Conservation (phyloP, 495 filamentous ascomycete genomes). For the Trichoderma erinaceum region DNA sequence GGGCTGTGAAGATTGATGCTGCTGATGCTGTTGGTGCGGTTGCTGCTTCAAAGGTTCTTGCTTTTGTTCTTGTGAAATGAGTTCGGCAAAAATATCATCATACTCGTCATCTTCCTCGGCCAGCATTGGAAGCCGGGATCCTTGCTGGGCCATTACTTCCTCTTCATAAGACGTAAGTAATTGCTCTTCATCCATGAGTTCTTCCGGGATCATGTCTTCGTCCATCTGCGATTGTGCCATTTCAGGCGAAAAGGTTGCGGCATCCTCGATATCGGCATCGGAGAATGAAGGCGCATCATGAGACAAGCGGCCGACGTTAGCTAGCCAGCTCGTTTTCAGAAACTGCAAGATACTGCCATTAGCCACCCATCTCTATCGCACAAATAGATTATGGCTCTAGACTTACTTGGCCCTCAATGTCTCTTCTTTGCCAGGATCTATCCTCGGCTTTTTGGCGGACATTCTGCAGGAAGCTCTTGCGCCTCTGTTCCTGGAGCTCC, state of each 20-base stretch:
- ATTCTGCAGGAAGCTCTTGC: slow-evolving; percentile 67
- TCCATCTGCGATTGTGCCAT: slow-evolving; percentile 1
- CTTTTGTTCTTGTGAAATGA: slow-evolving; percentile 18
- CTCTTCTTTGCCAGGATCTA: slow-evolving; percentile 55
- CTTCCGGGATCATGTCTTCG: slow-evolving; percentile 5
- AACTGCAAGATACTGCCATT: background rate
- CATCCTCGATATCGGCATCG: slow-evolving; percentile 18
- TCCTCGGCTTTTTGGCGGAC: slow-evolving; percentile 69
- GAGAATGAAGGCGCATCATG: slow-evolving; percentile 4
- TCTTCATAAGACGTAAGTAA: slow-evolving; percentile 21
- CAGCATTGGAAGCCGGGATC: slow-evolving; percentile 30
- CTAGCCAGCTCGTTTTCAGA: slow-evolving; percentile 8
- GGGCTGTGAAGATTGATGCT: background rate
- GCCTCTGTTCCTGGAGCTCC: slow-evolving; percentile 47
- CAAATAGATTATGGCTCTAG: too few species aligned
- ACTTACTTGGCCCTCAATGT: slow-evolving; percentile 42
- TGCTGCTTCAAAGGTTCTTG: background rate
- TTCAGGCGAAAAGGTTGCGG: background rate
- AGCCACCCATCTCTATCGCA: too few species aligned
- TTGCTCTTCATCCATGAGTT: slow-evolving; percentile 18
- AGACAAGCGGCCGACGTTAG: slow-evolving; percentile 7
- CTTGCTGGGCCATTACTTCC: background rate
- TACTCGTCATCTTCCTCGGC: slow-evolving; percentile 45
- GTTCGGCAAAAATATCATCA: slow-evolving; percentile 53
- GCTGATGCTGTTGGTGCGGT: background rate